Base-by-base conservation (phyloP, 2,329 filamentous ascomycete genomes). In the Hypoxylon sp. region DNA sequence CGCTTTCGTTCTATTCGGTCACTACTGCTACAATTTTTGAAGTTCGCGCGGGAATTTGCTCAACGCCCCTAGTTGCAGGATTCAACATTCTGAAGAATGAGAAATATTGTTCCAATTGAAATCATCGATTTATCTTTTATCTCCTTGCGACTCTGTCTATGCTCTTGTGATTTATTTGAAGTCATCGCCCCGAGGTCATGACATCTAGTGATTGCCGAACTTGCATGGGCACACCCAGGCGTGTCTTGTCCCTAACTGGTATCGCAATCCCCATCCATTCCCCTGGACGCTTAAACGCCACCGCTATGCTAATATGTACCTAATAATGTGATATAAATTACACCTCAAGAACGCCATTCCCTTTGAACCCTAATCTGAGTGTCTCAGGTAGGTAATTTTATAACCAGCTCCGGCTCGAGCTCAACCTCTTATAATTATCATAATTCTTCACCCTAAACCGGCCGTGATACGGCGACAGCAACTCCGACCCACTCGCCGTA, bases 341-440 rank as follows among this genome's bases (percentile, higher is more conserved):
- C n/a, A 17, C 48, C 17, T 3, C n/a, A 22, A 13, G 13, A 22
- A 19, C 50, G 3, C 5, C 2, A 14, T 37, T 14, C 10, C 17
- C 13, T 31, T 19, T 35, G n/a, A 13, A 11, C 5, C 22, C 39
- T 1, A 6, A 29, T 54, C 11, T 31, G 17, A 14, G 29, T 9
- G 29, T 6, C 29, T 31, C 8, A 31, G 2, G 5, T 31, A 31
- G 6, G 29, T 31, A 31, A 17, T 39, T 46, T 53, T 31, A 71
- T 11, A 74, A 24, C 74, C 71, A 75, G 6, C 62, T 52, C 24
- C 58, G 61, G 35, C 68, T 67, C 26, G 63, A 58, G 50, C 74
- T 76, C 17, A 77, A 61, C 26, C 71, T 68, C 39, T 75, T 72
- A 37, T 76, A 77, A 19, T 69, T 74, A 37, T 71, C 53, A 19